phyloP scores from a whole-genome alignment of 805 yeast species.

The Candida cerambycidarum region DNA sequence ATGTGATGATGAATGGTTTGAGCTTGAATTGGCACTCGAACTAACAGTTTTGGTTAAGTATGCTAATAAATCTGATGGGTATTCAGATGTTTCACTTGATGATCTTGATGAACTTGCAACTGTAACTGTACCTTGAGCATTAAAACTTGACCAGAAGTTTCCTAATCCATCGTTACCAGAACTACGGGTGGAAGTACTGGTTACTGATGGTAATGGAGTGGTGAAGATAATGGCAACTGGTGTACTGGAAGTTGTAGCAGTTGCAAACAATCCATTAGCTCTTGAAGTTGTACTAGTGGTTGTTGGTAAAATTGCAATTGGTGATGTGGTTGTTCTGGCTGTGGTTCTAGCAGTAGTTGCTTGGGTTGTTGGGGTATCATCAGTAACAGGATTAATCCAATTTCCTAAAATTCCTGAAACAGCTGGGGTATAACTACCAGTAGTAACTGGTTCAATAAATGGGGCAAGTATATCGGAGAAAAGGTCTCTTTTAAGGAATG shows the following conservation, averaged over 20 bases:
- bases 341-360: neutral
- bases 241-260: neutral
- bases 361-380: conserved; percentile 3
- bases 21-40: neutral
- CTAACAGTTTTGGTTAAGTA: conserved; percentile 1
- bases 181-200: neutral
- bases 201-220: neutral
- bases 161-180: conserved; percentile 1
- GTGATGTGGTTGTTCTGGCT: neutral
- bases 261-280: neutral
- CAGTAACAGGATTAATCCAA: conserved; percentile 9
- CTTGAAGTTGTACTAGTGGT: neutral
- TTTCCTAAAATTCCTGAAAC: conserved; percentile 1
- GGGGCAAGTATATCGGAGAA: conserved; percentile 5
- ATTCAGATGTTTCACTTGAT: neutral
- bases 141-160: conserved; percentile 13
- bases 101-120: neutral
- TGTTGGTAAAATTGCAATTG: conserved; percentile 2
- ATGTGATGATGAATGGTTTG: neutral
- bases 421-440: neutral
- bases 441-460: conserved; percentile 3
- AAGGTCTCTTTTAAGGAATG: conserved; percentile 2
- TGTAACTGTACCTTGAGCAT: conserved; percentile 1
- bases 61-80: conserved; percentile 12
- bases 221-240: conserved; percentile 2